Evolutionary conservation across 148 eudicot species (phyloP), one percentile per base, ranked within the genome.

Genomic region (Salicornia ramosissima): DNA sequence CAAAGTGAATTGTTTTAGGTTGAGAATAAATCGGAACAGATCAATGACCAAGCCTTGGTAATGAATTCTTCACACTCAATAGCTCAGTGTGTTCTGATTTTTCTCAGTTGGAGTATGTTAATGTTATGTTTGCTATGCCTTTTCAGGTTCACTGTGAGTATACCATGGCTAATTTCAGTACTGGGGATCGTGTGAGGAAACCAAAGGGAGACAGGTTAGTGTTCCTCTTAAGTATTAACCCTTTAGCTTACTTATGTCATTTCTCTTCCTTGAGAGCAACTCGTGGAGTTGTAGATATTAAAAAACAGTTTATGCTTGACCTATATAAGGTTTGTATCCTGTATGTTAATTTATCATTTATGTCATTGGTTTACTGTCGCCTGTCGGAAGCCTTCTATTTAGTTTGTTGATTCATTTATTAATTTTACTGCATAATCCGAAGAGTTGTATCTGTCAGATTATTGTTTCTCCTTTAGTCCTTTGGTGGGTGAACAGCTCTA

Each of bases 121-220:
- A 3, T 10, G 22, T 59, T 18, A 28, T 43, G 43, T 30, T n/a
- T 18, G 13, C 12, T 68, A 45, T 52, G 25, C 28, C 54, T 21
- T 58, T 63, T 11, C 80, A 90, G 96, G 92, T 93, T 5, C 85
- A 95, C 22, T 93, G 98, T 49, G 98, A 93, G 75, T 93, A 93
- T 71, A 86, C 85, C 81, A 93, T 93, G 98, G 95, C 98, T 73
- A 93, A 93, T 80, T 93, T 93, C 74, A 93, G 98, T 73, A 93
- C 96, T 11, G 98, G 98, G 57, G 98, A 93, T 79, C 94, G 96
- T 39, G 80, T 74, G 83, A 85, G 98, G 76, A 93, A 87, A 73
- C 96, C 92, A 50, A 93, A 93, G 83, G 98, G 98, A 59, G 98
- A 93, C 80, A 90, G 96, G 98, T 87, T 79, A 30, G 71, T 43